Evolutionary conservation across 371 early-diverging fungal genomes (phyloP), one percentile per base, ranked within the genome.

Genomic region (Smittium culicis): DNA sequence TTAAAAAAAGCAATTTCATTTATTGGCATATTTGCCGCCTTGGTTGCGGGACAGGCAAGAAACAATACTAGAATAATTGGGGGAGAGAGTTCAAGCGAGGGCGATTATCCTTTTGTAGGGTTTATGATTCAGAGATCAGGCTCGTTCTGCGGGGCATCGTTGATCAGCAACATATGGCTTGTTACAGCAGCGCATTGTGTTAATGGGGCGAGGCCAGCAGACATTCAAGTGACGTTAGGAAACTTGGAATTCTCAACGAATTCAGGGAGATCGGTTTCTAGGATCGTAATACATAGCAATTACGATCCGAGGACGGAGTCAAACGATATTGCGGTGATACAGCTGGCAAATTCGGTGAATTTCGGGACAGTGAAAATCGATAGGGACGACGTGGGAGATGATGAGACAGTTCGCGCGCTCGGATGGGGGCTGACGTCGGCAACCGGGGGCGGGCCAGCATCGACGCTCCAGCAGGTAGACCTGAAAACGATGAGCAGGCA

Each of bases 121-220:
- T 73, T 77, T 33, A 35, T 77, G 35, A 63, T 70, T 61, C 72
- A 77, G 5, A 69, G 64, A 3, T 69, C 70, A 14, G 71, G 66
- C 35, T 63, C 73, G 0, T 75, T 65, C 73, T 80, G 80, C 29
- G 80, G 80, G 34, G 80, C 78, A 28, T 70, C 79, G 1, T 70
- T 79, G 54, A 68, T 80, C 29, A 68, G 68, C 27, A 61, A 71
- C 34, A 54, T 66, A n/a, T 75, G 70, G 72, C 61, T 80, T 20
- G 54, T 80, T n/a, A 80, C 81, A 0, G 81, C 81, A 2, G 81
- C 81, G 0, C 81, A 80, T 67, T 80, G 81, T 61, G 71, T 79
- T 65, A 71, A 77, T 35, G 34, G 55, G 1, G 67, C 77, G 1
- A 60, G 65, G 0, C 35, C 45, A 16, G 62, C 11, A 57, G 70